Evolutionary conservation across 2,329 filamentous ascomycete species (phyloP).

Genomic region (Venturia effusa): DNA sequence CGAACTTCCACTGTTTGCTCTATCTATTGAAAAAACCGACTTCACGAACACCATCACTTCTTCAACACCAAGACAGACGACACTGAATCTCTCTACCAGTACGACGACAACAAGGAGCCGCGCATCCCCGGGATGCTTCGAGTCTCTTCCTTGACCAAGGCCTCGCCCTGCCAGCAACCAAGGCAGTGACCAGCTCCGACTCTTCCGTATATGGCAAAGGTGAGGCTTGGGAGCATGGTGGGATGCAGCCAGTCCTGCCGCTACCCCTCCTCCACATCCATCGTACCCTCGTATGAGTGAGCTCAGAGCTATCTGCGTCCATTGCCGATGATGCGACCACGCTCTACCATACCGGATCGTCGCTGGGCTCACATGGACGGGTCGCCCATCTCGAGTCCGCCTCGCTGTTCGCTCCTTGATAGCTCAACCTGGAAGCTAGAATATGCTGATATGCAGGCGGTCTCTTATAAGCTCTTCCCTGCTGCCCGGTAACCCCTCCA

Average conservation of each 20-base stretch:
- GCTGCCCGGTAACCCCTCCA: not conserved
- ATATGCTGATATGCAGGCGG: not conserved
- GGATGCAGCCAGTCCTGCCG: not conserved
- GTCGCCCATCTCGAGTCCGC: not conserved
- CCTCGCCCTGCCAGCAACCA: not conserved
- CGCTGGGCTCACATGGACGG: not conserved
- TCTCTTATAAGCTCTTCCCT: not conserved
- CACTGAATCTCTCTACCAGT: not conserved
- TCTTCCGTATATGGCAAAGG: not conserved
- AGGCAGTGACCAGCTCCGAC: not conserved
- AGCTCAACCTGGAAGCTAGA: not conserved
- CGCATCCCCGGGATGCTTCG: not conserved
- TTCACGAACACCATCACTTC: not conserved
- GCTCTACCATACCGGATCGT: not conserved
- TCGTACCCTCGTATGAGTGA: not conserved
- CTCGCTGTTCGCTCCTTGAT: not conserved
- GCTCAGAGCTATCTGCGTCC: not conserved
- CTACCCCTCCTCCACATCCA: slow-evolving; percentile 1
- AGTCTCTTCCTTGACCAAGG: not conserved
- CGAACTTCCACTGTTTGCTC: not conserved
- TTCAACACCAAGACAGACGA: not conserved
- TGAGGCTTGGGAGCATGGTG: not conserved
- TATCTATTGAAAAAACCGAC: not conserved
- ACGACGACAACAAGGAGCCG: not conserved
- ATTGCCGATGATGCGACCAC: not conserved